Base-by-base conservation (phyloP, 2,329 filamentous ascomycete genomes). In the Fusarium protoensiforme region DNA sequence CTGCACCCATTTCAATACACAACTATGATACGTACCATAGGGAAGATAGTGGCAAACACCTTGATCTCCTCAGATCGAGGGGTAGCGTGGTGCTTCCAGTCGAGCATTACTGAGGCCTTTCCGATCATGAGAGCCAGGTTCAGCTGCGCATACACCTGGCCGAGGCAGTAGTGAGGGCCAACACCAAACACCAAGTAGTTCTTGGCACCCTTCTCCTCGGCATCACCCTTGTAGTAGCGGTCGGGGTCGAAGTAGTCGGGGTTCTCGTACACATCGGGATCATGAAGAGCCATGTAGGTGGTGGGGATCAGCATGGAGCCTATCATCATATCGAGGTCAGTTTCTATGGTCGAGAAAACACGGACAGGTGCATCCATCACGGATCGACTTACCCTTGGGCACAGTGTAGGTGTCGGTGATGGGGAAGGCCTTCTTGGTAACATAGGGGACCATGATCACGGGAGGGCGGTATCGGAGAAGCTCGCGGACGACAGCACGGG, bases 11-110 rank as follows among this genome's bases (percentile, higher is more conserved):
- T 29, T 10, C 18, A 2, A 41, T 29, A 16, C 9, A n/a, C 27
- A 41, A 22, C 7, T 10, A 9, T 18, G 7, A 8, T 60, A 85
- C 92, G 83, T 85, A 97, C 95, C 93, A 93, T 93, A 65, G 96
- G 96, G 89, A 99, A 99, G 77, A 99, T 97, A 31, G 95, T 98
- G 43, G 96, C 96, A 85, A 98, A 99, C 75, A 98, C 96, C 87
- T 97, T 96, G 84, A 99, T 98, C 83, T 97, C 92, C 85, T 99
- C 96, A 0, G 94, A 97, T 67, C 87, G 80, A 0, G 93, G 91
- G 13, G 96, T 98, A 20, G 94, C 85, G 81, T 94, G 91, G 83
- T 99, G 96, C 82, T 92, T 89, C 96, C 96, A 98, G 83, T 98
- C 91, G 75, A 98, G 87, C 80, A 92, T 87, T 82, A 98, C 88